Base-by-base conservation (phyloP, 2,329 filamentous ascomycete species). In the Cordyceps tenuipes region DNA sequence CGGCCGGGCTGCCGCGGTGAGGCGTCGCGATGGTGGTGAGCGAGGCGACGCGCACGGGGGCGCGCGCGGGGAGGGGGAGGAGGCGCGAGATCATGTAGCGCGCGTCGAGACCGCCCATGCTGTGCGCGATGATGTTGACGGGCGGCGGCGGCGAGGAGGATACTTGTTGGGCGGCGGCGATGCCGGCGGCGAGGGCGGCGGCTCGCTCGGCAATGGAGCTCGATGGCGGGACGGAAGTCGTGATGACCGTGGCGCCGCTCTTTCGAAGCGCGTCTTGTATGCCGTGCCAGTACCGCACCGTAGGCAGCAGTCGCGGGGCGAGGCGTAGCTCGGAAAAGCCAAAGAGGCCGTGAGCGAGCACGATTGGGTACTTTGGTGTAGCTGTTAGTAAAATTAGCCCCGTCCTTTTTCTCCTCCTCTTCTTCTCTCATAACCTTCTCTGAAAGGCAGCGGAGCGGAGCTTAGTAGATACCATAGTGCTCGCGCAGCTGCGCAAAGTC, bases 121-220 rank as follows among this genome's bases (percentile, higher is more conserved):
- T 82, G 73, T 91, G 88, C 46, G 83, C 83, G 21, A 91, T 79
- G 62, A 96, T 89, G 69, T 90, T 90, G 64, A 96, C 90, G 55
- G 86, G 82, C 76, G 77, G 23, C 70, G 65, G 49, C 17, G 47
- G 49, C 23, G 23, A n/a, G 43, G 36, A 3, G 63, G 51, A 17
- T 57, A 39, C 36, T 8, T 56, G 44, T n/a, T 50, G 72, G 39
- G 72, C 68, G 23, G 71, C 66, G 52, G 76, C 76, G 61, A 87
- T 85, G 63, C 82, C 77, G 63, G 73, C 67, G 36, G 78, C 77
- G n/a, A 88, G 77, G 65, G 78, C 78, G 61, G 78, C 77, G 29
- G 85, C 84, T 59, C 84, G 80, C 62, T 81, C 76, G 69, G 83
- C 79, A 67, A 88, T 86, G 61, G 78, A 82, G 43, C 79, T 79